Conservation (phyloP, 2,329 filamentous ascomycete species). For the Colletotrichum higginsianum region DNA sequence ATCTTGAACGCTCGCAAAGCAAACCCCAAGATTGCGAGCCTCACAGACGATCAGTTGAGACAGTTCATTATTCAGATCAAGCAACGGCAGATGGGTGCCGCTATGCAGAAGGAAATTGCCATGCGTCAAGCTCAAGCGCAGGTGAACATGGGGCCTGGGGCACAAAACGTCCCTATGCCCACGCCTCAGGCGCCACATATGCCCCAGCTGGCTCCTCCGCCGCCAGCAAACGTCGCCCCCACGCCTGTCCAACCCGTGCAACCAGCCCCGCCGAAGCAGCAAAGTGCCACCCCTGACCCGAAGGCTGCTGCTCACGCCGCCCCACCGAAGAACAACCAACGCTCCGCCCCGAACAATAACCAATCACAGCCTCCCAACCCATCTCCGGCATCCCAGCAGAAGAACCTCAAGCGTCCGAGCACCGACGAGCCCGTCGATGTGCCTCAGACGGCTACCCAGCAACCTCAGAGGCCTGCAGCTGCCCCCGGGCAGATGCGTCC, state of each 20-base stretch:
- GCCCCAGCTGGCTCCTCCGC: slow-evolving; percentile 22
- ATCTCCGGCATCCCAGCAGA: slow-evolving; percentile 57
- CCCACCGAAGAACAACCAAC: slow-evolving; percentile 47
- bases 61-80: slow-evolving; percentile 36
- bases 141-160: slow-evolving; percentile 13
- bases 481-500: slow-evolving; percentile 17
- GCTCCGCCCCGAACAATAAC: slow-evolving; percentile 50
- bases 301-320: slow-evolving; percentile 42
- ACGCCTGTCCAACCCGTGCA: slow-evolving; percentile 25
- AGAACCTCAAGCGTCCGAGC: slow-evolving; percentile 66
- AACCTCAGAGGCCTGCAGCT: slow-evolving; percentile 40
- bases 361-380: slow-evolving; percentile 55
- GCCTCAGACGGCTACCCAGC: slow-evolving; percentile 42
- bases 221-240: slow-evolving; percentile 21
- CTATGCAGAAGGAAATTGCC: slow-evolving; percentile 41
- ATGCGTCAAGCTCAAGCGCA: slow-evolving; percentile 38
- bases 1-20: slow-evolving; percentile 46
- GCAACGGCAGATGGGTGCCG: slow-evolving; percentile 39
- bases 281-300: slow-evolving; percentile 41
- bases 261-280: slow-evolving; percentile 33
- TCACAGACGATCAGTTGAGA: slow-evolving; percentile 46
- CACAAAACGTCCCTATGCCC: slow-evolving; percentile 12
- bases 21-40: slow-evolving; percentile 43
- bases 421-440: slow-evolving; percentile 57
- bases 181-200: slow-evolving; percentile 29